These are phyloP conservation scores for Secale cereale DNA, from an alignment of 176 grass and related monocot species.

Conservation along the genomic window DNA sequence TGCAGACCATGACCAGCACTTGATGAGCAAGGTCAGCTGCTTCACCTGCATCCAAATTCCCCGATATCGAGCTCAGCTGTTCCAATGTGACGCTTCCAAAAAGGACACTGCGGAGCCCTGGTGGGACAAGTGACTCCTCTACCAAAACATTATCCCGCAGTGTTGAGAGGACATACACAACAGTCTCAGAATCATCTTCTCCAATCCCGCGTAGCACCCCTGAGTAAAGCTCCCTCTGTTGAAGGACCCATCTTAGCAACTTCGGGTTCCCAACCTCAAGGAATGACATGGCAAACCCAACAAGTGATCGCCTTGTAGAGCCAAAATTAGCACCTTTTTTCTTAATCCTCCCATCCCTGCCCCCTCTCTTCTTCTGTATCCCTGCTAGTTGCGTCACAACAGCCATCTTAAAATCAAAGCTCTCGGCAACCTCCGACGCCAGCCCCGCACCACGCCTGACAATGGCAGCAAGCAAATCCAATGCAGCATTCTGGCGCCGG, in stretches of 20 bases:
- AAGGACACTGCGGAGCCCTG: constrained; percentile 82
- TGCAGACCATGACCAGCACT: constrained; percentile 81
- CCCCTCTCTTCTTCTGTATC: constrained; percentile 52
- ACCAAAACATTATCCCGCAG: constrained; percentile 67
- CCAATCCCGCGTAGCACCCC: constrained; percentile 64
- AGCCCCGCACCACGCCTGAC: constrained; percentile 58
- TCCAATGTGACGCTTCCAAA: constrained; percentile 88
- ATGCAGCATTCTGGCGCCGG: constrained; percentile 50
- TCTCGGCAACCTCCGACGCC: constrained; percentile 68
- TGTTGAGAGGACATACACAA: constrained; percentile 55
- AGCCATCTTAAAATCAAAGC: constrained; percentile 78
- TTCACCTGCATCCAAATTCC: constrained; percentile 53
- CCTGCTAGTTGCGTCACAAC: constrained; percentile 55
- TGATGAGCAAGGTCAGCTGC: constrained; percentile 70
- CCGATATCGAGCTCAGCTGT: constrained; percentile 73
- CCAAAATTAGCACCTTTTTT: constrained; percentile 22
- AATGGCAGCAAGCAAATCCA: constrained; percentile 73
- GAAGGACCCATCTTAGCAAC: constrained; percentile 80
- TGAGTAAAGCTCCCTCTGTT: constrained; percentile 88
- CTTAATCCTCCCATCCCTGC: constrained; percentile 26
- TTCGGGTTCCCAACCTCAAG: constrained; percentile 75
- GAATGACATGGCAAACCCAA: constrained; percentile 89
- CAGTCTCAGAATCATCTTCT: constrained; percentile 63
- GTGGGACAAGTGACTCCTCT: constrained; percentile 72
- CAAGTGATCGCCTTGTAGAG: constrained; percentile 55